Evolutionary conservation across 148 eudicot species (phyloP), one percentile per base, ranked within the genome.

Genomic region (Spergularia bocconei): DNA sequence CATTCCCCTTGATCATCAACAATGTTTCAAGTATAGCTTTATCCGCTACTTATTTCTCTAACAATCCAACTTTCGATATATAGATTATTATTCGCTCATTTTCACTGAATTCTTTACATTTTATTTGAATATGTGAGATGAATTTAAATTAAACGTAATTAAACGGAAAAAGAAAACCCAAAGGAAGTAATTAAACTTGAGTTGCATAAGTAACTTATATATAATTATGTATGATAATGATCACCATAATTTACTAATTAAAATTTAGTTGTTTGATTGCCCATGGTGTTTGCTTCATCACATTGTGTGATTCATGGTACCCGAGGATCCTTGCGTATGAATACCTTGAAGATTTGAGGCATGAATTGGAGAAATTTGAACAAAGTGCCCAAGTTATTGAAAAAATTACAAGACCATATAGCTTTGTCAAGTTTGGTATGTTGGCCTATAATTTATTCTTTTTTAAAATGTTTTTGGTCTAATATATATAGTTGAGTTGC

Each of bases 251-350:
- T 29, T 29, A 29, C 36, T 29, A 29, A 29, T 29, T 29, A 29
- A 29, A 47, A 57, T 63, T 17, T 51, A 87, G 88, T 77, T 85
- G 79, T 71, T 75, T 85, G 75, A 78, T 87, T 11, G 86, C 51
- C 73, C 69, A 78, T 50, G 86, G 90, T 20, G 74, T 85, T 77
- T 87, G 86, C 80, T 81, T 80, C 85, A 77, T 87, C 78, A 77
- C 85, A 62, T 67, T 87, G 36, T 81, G 88, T 76, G 90, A 85
- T 57, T 65, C 78, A 41, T 79, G 83, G 13, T 87, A 87, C 66
- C 90, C 90, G 44, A 80, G 84, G 75, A 81, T 69, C 17, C 84
- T 87, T 41, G 85, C 84, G 15, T 87, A 81, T 44, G 63, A 65
- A 48, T 87, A 83, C 72, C 84, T 87, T 7, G 77, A 85, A 64